A percentile compares a stretch with the other conserved stretches of the same genome.
Evolutionary conservation across 345 rosid species (phyloP).

Genomic region (Cardamine chenopodiifolia): DNA sequence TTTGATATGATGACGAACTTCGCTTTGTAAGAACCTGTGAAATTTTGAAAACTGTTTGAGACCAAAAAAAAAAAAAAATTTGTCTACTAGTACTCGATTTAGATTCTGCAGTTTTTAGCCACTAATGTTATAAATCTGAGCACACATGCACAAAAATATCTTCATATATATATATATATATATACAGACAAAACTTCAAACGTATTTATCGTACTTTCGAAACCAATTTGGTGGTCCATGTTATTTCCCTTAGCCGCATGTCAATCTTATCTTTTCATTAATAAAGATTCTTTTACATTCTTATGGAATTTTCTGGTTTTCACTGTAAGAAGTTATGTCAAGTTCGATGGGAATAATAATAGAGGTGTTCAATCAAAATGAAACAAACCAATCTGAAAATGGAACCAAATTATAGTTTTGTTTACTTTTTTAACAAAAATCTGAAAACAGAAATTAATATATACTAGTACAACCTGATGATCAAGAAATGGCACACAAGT

Average conservation of each 20-base stretch:
- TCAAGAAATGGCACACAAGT: constrained; percentile 10
- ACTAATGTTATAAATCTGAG: constrained; percentile 33
- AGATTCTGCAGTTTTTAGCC: constrained; percentile 44
- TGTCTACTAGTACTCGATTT: constrained; percentile 37
- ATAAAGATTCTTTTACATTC: constrained; percentile 31
- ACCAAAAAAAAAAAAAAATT: not conserved
- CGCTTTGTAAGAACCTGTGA: constrained; percentile 22
- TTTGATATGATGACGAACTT: constrained; percentile 28
- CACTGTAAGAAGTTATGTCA: constrained; percentile 22
- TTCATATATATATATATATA: constrained; percentile 35
- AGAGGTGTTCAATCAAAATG: constrained; percentile 24
- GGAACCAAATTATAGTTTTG: not conserved
- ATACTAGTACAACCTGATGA: constrained; percentile 1
- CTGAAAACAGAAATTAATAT: not conserved
- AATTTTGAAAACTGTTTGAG: not conserved
- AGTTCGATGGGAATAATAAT: constrained; percentile 40
- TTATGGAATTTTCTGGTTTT: constrained; percentile 34
- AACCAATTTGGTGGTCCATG: constrained; percentile 33
- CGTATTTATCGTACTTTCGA: constrained; percentile 26
- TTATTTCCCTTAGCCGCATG: constrained; percentile 42
- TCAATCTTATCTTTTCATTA: constrained; percentile 40
- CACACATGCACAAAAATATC: constrained; percentile 43
- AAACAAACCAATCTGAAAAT: not conserved
- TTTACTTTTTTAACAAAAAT: not conserved
- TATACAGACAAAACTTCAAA: constrained; percentile 31